Percentiles rank a stretch among this genome's conserved stretches.
These are phyloP conservation scores for Penicillium cinerascens DNA, from an alignment of 495 filamentous ascomycete genomes.

Conservation along the genomic window DNA sequence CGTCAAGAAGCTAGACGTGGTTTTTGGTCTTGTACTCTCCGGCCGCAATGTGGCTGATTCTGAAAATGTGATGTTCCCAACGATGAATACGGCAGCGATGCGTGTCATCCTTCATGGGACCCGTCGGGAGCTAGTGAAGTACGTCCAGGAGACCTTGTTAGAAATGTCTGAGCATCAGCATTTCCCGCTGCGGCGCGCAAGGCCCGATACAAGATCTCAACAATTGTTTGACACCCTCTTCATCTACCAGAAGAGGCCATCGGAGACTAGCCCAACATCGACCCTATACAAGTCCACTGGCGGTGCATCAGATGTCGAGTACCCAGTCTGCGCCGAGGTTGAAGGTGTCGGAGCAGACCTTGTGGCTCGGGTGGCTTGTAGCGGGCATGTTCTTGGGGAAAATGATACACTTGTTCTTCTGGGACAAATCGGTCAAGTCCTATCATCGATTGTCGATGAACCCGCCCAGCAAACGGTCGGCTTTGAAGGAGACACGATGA, in stretches of 20 bases:
- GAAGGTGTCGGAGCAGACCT: slow-evolving; percentile 54
- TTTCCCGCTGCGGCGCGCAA: slow-evolving; percentile 41
- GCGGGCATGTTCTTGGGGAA: slow-evolving; percentile 47
- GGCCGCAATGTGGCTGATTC: slow-evolving; percentile 59
- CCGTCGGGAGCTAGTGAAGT: slow-evolving; percentile 38
- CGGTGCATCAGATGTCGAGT: slow-evolving; percentile 63
- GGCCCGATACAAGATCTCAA: slow-evolving; percentile 19
- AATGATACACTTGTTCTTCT: slow-evolving; percentile 46
- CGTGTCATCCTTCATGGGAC: slow-evolving; percentile 37
- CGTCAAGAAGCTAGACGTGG: slow-evolving; percentile 61
- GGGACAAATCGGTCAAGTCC: slow-evolving; percentile 48
- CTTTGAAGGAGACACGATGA: slow-evolving; percentile 40
- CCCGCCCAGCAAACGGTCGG: slow-evolving; percentile 48
- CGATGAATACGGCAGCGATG: slow-evolving; percentile 85
- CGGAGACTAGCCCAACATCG: not conserved
- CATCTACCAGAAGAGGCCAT: slow-evolving; percentile 64
- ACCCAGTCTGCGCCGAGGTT: slow-evolving; percentile 77
- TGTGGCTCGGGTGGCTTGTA: slow-evolving; percentile 67
- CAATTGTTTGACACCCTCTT: slow-evolving; percentile 79
- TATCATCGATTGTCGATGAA: slow-evolving; percentile 48
- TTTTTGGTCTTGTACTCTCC: slow-evolving; percentile 75
- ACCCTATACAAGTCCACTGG: slow-evolving; percentile 54
- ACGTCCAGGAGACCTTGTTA: slow-evolving; percentile 59
- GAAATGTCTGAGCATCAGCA: slow-evolving; percentile 56
- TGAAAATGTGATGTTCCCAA: slow-evolving; percentile 71